These are phyloP conservation scores for Oryza brachyantha DNA, from an alignment of 176 grass and related monocot species.

Conservation along the genomic window DNA sequence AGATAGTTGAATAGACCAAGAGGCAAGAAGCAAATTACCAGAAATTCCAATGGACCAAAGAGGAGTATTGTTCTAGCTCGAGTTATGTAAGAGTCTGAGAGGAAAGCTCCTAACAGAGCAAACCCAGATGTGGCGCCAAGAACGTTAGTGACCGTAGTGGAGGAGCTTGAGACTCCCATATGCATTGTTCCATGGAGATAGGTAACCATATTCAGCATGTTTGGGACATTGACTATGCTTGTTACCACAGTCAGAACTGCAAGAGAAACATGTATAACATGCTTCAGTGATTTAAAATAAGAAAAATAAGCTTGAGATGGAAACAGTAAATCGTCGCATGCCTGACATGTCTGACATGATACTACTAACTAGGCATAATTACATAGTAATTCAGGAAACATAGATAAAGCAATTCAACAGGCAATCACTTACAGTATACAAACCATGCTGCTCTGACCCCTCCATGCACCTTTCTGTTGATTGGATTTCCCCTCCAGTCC, in stretches of 20 bases:
- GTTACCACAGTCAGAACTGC: slow-evolving; percentile 37
- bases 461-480: slow-evolving; percentile 55
- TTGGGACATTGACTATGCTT: slow-evolving; percentile 34
- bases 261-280: neutral
- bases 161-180: slow-evolving; percentile 40
- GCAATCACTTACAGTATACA: slow-evolving; percentile 51
- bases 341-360: neutral
- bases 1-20: neutral
- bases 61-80: slow-evolving; percentile 41
- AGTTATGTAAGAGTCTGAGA: slow-evolving; percentile 64
- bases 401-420: neutral
- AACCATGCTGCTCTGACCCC: slow-evolving; percentile 64
- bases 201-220: slow-evolving; percentile 52
- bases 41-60: slow-evolving; percentile 45
- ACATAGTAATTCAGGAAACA: neutral
- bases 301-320: neutral
- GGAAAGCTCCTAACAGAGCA: slow-evolving; percentile 49
- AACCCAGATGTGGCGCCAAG: slow-evolving; percentile 47
- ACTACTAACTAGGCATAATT: neutral
- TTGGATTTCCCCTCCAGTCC: slow-evolving; percentile 60
- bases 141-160: slow-evolving; percentile 54
- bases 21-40: slow-evolving; percentile 31
- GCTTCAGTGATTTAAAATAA: neutral
- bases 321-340: neutral
- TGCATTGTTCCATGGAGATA: slow-evolving; percentile 55